These are phyloP conservation scores for Fennellomyces sp. DNA, from an alignment of 371 early-diverging fungal genomes.

Conservation along the genomic window DNA sequence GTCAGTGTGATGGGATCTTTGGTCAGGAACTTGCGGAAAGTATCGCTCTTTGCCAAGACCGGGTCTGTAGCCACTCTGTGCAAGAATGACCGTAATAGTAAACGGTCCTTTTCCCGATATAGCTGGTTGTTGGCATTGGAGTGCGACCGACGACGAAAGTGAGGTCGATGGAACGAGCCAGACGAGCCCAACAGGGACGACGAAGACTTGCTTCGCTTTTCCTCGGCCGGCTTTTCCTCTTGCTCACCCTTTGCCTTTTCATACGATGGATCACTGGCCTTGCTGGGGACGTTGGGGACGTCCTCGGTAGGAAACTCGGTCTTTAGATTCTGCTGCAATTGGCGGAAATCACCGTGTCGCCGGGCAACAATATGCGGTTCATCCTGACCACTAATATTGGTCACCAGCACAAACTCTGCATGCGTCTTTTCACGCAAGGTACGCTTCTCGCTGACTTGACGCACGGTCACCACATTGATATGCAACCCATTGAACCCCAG, in stretches of 20 bases:
- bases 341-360: conserved; percentile 37
- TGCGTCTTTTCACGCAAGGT: conserved; percentile 27
- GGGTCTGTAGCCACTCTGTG: conserved; percentile 37
- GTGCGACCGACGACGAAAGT: background rate
- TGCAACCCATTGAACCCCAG: conserved; percentile 23
- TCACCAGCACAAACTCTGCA: conserved; percentile 33
- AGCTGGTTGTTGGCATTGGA: background rate
- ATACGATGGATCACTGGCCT: conserved; percentile 21
- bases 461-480: conserved; percentile 30
- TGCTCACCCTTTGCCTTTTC: conserved; percentile 2
- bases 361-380: conserved; percentile 23
- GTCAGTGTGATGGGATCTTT: conserved; percentile 39
- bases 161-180: background rate
- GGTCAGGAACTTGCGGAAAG: conserved; percentile 46
- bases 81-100: conserved; percentile 49
- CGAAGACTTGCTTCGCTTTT: background rate
- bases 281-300: conserved; percentile 29
- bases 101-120: conserved; percentile 55
- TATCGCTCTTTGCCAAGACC: conserved; percentile 30
- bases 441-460: conserved; percentile 25
- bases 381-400: conserved; percentile 10
- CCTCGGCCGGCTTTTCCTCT: background rate
- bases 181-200: background rate
- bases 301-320: conserved; percentile 27
- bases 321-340: conserved; percentile 23